Evolutionary conservation across 805 yeast genomes (phyloP), one percentile per base, ranked within the genome.

Genomic region (Suhomyces emberorum): DNA sequence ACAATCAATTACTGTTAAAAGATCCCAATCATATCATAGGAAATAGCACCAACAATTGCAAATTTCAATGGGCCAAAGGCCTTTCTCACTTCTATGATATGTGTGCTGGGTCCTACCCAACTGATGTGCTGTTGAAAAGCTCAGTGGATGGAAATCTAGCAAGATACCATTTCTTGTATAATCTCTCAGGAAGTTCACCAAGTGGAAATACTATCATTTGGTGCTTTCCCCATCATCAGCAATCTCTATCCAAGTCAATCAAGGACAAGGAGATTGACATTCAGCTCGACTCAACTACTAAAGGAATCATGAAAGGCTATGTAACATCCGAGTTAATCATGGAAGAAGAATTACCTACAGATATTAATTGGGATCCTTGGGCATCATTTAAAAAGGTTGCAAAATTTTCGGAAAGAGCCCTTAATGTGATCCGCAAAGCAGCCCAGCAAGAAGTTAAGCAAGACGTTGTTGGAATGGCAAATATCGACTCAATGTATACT

Each of bases 401-500:
- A 38, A 19, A 46, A 1, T 64, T 55, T 37, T 49, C 62, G 1
- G 68, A 70, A 1, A 34, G 42, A 3, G 61, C 56, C 3, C 15
- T 21, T n/a, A 46, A 55, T 2, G 39, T 60, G 20, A 73, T 84
- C 22, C 57, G 63, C 8, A 47, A 54, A 15, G 75, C 75, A 1
- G 83, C 85, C 2, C 52, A 48, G n/a, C 42, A 56, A 4, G 93
- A 84, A 47, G 57, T 74, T 7, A 50, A 69, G 19, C 76, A 68
- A 35, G 85, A 82, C 43, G 71, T 83, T 23, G 61, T 62, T 3
- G 72, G 70, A 12, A 74, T 72, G 57, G 72, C 83, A n/a, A 65
- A 83, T 49, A 65, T 81, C 8, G 87, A 87, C 43, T 87, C 96
- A 0, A 89, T 89, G 85, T 91, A 91, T 61, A 79, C 86, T 15